A percentile compares a stretch with the other conserved stretches of the same genome.
These are phyloP conservation scores for Mycena capillaripes DNA, from an alignment of 768 basidiomycete species.

Conservation along the genomic window DNA sequence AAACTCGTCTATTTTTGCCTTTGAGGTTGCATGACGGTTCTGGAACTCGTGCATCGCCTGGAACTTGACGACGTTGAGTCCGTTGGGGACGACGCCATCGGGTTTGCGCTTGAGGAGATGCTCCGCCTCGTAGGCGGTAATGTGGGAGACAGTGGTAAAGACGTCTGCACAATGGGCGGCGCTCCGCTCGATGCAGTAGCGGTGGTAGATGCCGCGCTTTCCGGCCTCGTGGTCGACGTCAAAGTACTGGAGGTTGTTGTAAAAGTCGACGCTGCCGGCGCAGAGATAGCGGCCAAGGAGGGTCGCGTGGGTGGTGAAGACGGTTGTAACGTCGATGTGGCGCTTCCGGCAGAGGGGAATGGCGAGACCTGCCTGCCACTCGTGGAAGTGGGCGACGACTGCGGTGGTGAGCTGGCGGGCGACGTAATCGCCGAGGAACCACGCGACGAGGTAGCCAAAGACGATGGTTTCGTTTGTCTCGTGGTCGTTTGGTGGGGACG, in stretches of 20 bases:
- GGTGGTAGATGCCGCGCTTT: slow-evolving; percentile 98
- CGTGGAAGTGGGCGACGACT: slow-evolving; percentile 98
- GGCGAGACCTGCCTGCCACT: slow-evolving; percentile 98
- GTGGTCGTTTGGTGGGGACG: slow-evolving; percentile 94
- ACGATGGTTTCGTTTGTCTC: slow-evolving; percentile 99
- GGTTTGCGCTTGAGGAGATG: slow-evolving; percentile 97
- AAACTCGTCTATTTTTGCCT: slow-evolving; percentile 99
- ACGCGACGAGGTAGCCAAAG: slow-evolving; percentile 97
- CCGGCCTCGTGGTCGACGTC: slow-evolving; percentile 99
- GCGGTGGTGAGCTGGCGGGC: slow-evolving; percentile 85
- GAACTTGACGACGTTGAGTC: slow-evolving; percentile 98
- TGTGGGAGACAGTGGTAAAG: slow-evolving; percentile 97
- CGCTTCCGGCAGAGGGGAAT: slow-evolving; percentile 96
- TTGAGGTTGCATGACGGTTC: slow-evolving; percentile 91
- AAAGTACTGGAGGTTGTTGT: slow-evolving; percentile 99
- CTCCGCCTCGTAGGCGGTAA: slow-evolving; percentile 97
- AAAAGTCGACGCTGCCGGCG: slow-evolving; percentile 98
- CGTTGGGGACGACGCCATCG: slow-evolving; percentile 97
- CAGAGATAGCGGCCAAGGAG: slow-evolving; percentile 98
- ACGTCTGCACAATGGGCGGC: slow-evolving; percentile 97
- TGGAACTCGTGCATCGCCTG: slow-evolving; percentile 99
- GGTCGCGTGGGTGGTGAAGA: slow-evolving; percentile 99
- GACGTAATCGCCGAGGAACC: slow-evolving; percentile 99
- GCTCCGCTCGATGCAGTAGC: slow-evolving; percentile 97
- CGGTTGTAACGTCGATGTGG: slow-evolving; percentile 97